Evolutionary conservation across 257 asterid genomes (phyloP).

Genomic region (Solanum rostratum): DNA sequence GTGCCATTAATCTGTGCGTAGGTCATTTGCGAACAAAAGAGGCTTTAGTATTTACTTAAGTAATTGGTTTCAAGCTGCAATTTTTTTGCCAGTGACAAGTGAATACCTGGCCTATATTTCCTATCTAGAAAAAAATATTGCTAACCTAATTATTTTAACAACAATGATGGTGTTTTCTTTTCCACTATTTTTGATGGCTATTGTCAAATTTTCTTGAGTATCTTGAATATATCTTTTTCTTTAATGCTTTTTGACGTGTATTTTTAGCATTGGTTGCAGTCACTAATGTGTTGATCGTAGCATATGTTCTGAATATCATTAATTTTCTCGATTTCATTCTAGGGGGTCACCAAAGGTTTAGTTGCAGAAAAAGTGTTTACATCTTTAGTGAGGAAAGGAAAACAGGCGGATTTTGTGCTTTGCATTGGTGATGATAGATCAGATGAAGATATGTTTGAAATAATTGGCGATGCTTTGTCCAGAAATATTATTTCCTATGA

Average conservation of each 20-base stretch:
- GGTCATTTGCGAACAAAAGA: neutral
- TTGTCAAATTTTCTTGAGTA: neutral
- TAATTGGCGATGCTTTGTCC: slow-evolving; percentile 45
- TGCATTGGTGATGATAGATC: slow-evolving; percentile 93
- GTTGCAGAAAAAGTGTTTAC: slow-evolving; percentile 73
- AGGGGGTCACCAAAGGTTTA: slow-evolving; percentile 75
- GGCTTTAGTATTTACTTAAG: neutral
- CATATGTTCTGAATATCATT: neutral
- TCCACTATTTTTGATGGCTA: neutral
- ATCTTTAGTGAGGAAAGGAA: slow-evolving; percentile 50
- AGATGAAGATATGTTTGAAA: slow-evolving; percentile 86
- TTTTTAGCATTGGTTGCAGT: neutral
- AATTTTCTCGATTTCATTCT: slow-evolving; percentile 1
- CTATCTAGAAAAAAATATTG: neutral
- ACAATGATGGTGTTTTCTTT: neutral
- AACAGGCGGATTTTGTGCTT: slow-evolving; percentile 63
- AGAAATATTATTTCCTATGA: slow-evolving; percentile 41
- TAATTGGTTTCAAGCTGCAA: neutral
- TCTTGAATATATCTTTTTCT: neutral
- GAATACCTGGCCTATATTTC: neutral
- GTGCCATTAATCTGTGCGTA: neutral
- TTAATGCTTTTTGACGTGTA: neutral
- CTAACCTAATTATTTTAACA: neutral
- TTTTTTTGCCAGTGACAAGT: neutral
- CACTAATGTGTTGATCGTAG: neutral